Percentiles rank a stretch among this genome's conserved stretches.
These are phyloP conservation scores for Aspergillus terreus DNA, from an alignment of 2,329 filamentous ascomycete species.

Conservation along the genomic window DNA sequence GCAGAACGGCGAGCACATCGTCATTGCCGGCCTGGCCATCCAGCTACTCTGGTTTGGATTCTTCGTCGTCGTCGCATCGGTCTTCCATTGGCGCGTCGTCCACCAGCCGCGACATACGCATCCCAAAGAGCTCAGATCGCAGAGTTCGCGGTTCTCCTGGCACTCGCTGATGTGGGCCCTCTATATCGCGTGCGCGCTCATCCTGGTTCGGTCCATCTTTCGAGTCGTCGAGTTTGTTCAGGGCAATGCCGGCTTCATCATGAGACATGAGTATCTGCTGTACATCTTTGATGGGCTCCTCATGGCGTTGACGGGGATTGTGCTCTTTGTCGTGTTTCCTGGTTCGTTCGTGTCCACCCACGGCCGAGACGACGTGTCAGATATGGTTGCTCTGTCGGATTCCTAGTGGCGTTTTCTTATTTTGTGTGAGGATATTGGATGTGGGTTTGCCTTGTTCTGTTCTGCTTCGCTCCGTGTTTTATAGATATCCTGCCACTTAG, in stretches of 20 bases:
- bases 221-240: constrained; percentile 30
- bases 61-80: constrained; percentile 49
- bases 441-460: too few relatives aligned
- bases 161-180: constrained; percentile 14
- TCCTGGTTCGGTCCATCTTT: constrained; percentile 31
- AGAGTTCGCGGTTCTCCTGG: constrained; percentile 7
- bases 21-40: constrained; percentile 55
- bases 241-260: constrained; percentile 28
- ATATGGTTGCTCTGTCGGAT: not conserved
- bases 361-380: not conserved
- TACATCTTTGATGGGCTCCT: constrained; percentile 33
- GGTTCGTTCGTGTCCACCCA: not conserved
- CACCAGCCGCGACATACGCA: not conserved
- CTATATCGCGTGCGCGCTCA: constrained; percentile 25
- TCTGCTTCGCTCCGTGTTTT: too few relatives aligned
- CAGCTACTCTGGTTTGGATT: constrained; percentile 58
- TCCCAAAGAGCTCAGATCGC: not conserved
- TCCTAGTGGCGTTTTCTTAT: not conserved
- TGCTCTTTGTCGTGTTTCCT: not conserved
- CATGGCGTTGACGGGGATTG: constrained; percentile 17
- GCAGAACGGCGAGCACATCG: constrained; percentile 34
- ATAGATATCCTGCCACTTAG: too few relatives aligned
- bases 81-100: constrained; percentile 50
- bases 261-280: constrained; percentile 26
- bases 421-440: too few relatives aligned